Evolutionary conservation across 1,284 basidiomycete genomes (phyloP).

Genomic region (Microbotryum saponariae): DNA sequence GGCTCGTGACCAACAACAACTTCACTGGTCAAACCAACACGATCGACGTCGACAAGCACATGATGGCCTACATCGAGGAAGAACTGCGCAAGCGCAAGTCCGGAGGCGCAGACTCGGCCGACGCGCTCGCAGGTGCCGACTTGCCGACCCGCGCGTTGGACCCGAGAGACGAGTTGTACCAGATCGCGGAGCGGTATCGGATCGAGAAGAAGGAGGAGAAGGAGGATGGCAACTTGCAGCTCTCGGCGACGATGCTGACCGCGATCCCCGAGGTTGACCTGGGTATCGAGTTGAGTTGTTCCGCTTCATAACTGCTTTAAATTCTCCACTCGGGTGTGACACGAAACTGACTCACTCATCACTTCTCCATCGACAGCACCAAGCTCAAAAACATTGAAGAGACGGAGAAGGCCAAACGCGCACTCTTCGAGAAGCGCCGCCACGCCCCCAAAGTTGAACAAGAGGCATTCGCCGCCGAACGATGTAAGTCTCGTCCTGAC

Average conservation of each 20-base stretch:
- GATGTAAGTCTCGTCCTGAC: conserved; percentile 57
- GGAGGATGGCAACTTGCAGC: conserved; percentile 84
- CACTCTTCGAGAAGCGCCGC: conserved; percentile 60
- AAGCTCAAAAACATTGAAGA: conserved; percentile 91
- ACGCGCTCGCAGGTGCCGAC: conserved; percentile 41
- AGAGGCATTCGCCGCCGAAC: conserved; percentile 67
- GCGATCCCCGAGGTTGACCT: conserved; percentile 92
- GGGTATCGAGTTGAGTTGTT: conserved; percentile 79
- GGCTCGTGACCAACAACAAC: conserved; percentile 72
- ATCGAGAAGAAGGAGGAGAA: conserved; percentile 43
- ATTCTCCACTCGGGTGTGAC: neutral
- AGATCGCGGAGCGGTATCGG: conserved; percentile 59
- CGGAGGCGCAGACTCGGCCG: conserved; percentile 49
- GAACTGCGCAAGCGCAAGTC: conserved; percentile 65
- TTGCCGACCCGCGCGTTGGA: conserved; percentile 43
- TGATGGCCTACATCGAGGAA: conserved; percentile 97
- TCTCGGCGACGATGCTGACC: conserved; percentile 86
- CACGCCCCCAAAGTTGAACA: conserved; percentile 46
- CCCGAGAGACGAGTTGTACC: conserved; percentile 73
- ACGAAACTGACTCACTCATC: no score
- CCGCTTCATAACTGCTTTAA: neutral
- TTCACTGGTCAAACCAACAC: conserved; percentile 95
- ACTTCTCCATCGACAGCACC: conserved; percentile 48
- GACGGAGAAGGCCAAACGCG: conserved; percentile 87
- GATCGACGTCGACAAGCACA: conserved; percentile 94